Percentiles rank a stretch among this genome's conserved stretches.
These are phyloP conservation scores for Verticillium isaacii DNA, from an alignment of 2,329 filamentous ascomycete species.

Conservation along the genomic window DNA sequence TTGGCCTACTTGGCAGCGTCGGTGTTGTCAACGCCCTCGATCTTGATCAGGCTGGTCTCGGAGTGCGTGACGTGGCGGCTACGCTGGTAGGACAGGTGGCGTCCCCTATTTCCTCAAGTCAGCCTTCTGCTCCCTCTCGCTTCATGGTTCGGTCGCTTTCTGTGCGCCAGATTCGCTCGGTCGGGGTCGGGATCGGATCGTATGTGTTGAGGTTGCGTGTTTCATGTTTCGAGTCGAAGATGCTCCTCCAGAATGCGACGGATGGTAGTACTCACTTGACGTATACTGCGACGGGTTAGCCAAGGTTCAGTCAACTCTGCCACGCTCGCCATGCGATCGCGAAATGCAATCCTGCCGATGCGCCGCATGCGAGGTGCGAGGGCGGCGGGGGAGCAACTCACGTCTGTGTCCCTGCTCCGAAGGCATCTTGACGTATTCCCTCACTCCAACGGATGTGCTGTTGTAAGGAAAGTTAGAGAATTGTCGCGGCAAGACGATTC, in stretches of 20 bases:
- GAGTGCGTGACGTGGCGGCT: conserved; percentile 89
- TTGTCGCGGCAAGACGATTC: conserved; percentile 41
- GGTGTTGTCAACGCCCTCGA: conserved; percentile 93
- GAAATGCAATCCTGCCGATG: background rate
- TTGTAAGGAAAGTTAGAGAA: conserved; percentile 32
- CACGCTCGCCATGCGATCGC: background rate
- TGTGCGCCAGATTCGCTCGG: background rate
- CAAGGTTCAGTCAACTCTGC: conserved; percentile 9
- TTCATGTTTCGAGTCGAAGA: background rate
- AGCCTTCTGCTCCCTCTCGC: conserved; percentile 13
- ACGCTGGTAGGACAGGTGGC: conserved; percentile 97
- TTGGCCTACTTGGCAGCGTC: conserved; percentile 77
- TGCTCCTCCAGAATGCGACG: background rate
- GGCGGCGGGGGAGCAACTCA: conserved; percentile 48
- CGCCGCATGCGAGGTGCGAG: background rate
- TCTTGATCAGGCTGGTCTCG: conserved; percentile 92
- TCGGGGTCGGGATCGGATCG: background rate
- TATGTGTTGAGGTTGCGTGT: background rate
- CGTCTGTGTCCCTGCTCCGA: conserved; percentile 83
- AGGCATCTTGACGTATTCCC: conserved; percentile 70
- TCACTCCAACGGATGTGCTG: conserved; percentile 36
- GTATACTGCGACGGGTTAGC: conserved; percentile 61
- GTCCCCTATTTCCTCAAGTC: conserved; percentile 61
- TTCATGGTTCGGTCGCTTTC: conserved; percentile 9
- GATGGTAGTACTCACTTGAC: conserved; percentile 67